Evolutionary conservation across 768 basidiomycete species (phyloP), one percentile per base, ranked within the genome.

Genomic region (Psilocybe sp.): DNA sequence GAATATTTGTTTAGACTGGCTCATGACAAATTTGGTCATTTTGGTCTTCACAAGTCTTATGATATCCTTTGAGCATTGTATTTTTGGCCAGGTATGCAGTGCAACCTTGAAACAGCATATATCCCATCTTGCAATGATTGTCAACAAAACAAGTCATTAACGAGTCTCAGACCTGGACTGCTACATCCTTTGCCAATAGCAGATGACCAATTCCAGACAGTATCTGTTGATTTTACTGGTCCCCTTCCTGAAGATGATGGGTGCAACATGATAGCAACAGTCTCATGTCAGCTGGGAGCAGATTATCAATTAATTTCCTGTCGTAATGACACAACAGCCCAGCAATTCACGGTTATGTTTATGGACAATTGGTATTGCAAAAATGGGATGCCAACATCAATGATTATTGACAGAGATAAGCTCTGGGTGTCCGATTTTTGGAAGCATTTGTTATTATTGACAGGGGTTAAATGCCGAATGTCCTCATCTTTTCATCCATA

Each of bases 171-270:
- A 1, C 32, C 57, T 13, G 71, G 74, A 9, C 65, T 73, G 0
- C 56, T 68, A 32, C 50, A 64, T 41, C 57, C 66, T 1, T 44
- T 59, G 19, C n/a, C 60, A 28, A 3, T 77, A 54, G 57, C 68
- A 47, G 55, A 58, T 47, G 40, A n/a, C 0, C 15, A 20, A 1
- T 54, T 54, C 32, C 1, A 60, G 0, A 65, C 61, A 0, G 50
- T 76, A 0, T 60, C 61, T 0, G 60, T 74, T 5, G 65, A 74
- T 46, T 74, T 74, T 40, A 54, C 72, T 13, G 70, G 71, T 0
- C 72, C 68, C 0, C 44, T 73, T 0, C 70, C 68, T 0, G 38
- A 47, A 2, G 68, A 72, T 14, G n/a, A 61, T 1, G 68, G 68
- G 0, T 65, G 23, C 38, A 53, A 71, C 32, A 60, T 43, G 19